Percentiles rank a stretch among this genome's conserved stretches.
Conservation (phyloP, 495 filamentous ascomycete genomes). For the Aspergillus bertholletiae region DNA sequence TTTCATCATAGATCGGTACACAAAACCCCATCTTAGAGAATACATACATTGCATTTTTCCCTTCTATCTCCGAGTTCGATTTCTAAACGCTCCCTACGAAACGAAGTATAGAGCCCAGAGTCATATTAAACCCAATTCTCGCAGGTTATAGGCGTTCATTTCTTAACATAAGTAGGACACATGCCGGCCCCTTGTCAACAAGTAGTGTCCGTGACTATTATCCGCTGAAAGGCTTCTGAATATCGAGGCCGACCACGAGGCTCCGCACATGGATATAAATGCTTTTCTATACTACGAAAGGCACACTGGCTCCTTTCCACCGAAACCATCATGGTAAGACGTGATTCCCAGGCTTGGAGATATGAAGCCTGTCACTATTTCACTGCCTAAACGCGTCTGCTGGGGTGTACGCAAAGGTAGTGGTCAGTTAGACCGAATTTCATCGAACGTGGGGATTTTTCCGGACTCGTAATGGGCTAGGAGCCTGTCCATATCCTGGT, state of each 20-base stretch:
- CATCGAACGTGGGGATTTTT: slow-evolving; percentile 36
- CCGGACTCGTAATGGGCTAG: slow-evolving; percentile 62
- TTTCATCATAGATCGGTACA: neutral
- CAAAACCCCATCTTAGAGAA: neutral
- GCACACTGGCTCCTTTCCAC: neutral
- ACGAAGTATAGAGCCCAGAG: neutral
- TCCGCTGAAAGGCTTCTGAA: neutral
- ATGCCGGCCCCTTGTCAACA: neutral
- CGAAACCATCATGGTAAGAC: neutral
- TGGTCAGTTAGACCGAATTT: slow-evolving; percentile 24
- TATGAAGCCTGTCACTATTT: neutral
- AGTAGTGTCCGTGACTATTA: neutral
- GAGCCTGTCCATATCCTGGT: slow-evolving; percentile 77
- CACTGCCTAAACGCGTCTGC: neutral
- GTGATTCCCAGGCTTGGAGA: neutral
- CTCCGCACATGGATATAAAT: neutral
- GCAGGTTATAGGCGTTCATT: neutral
- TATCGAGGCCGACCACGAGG: neutral
- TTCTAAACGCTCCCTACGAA: neutral
- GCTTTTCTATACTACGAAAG: neutral
- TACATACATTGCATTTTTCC: neutral
- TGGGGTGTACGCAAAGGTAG: neutral
- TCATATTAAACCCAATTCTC: neutral
- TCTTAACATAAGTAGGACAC: neutral
- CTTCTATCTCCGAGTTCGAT: neutral